Conservation (phyloP, 352 stramenopile genomes). For the Phytophthora hybrid region DNA sequence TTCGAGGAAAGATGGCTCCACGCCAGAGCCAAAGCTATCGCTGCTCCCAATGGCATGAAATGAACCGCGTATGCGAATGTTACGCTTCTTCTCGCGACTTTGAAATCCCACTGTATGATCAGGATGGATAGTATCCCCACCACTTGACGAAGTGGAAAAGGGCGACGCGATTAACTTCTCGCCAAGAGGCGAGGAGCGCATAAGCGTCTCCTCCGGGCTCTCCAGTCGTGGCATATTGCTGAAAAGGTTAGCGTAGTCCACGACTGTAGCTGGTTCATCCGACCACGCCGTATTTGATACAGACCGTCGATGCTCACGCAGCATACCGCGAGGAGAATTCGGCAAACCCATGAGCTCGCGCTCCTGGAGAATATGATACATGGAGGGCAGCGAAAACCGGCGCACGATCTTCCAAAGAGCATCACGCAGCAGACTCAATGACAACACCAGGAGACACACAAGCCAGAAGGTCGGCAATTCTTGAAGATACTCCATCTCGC, state of each 20-base stretch:
- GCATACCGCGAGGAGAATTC: slow-evolving; percentile 66
- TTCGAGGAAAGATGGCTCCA: slow-evolving; percentile 34
- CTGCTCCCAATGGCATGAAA: slow-evolving; percentile 48
- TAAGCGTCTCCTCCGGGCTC: slow-evolving; percentile 63
- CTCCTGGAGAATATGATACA: slow-evolving; percentile 85
- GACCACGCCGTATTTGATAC: slow-evolving; percentile 39
- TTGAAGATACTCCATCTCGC: slow-evolving; percentile 77
- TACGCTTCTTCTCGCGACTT: slow-evolving; percentile 36
- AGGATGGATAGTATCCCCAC: slow-evolving; percentile 22
- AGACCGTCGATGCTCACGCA: slow-evolving; percentile 42
- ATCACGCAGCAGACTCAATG: slow-evolving; percentile 71
- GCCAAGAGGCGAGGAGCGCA: slow-evolving; percentile 64
- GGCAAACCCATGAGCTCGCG: slow-evolving; percentile 69
- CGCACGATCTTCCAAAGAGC: slow-evolving; percentile 79
- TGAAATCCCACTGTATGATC: slow-evolving; percentile 22
- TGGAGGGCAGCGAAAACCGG: slow-evolving; percentile 66
- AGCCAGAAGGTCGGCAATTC: slow-evolving; percentile 69
- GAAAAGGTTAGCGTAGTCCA: slow-evolving; percentile 65
- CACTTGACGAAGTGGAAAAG: slow-evolving; percentile 27
- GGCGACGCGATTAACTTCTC: slow-evolving; percentile 60
- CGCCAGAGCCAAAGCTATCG: slow-evolving; percentile 21
- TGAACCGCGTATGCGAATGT: slow-evolving; percentile 66
- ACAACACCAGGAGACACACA: slow-evolving; percentile 65
- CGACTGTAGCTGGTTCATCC: slow-evolving; percentile 49
- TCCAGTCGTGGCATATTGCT: slow-evolving; percentile 55